Conservation (phyloP, 129 eudicot genomes). For the Centrapalus pauciflorus region DNA sequence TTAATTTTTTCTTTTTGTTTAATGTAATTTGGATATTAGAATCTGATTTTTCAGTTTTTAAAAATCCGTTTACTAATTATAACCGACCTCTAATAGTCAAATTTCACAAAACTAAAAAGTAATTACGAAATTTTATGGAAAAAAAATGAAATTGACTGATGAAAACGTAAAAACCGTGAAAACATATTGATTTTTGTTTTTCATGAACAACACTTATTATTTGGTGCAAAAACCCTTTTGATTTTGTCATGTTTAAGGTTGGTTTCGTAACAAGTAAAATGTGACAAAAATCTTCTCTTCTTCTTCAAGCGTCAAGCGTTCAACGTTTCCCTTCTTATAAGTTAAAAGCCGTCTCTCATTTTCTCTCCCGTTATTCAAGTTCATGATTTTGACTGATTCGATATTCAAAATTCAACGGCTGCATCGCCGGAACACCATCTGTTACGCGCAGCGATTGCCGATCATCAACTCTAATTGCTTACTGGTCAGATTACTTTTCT, state of each 20-base stretch:
- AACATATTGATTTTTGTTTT: too few relatives aligned
- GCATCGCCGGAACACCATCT: slow-evolving; percentile 14
- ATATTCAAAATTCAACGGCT: slow-evolving; percentile 5
- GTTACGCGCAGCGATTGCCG: neutral
- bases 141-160: too few relatives aligned
- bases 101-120: too few relatives aligned
- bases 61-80: too few relatives aligned
- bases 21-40: too few relatives aligned
- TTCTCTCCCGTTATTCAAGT: neutral
- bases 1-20: too few relatives aligned
- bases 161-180: too few relatives aligned
- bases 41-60: too few relatives aligned
- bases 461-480: neutral
- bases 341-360: slow-evolving; percentile 11
- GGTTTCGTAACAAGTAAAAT: slow-evolving; percentile 9
- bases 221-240: neutral
- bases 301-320: slow-evolving; percentile 21
- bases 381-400: slow-evolving; percentile 12
- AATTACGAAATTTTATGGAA: too few relatives aligned
- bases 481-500: slow-evolving; percentile 8
- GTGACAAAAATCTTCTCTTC: neutral
- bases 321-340: slow-evolving; percentile 16
- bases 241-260: neutral
- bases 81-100: too few relatives aligned
- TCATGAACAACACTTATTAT: neutral